Conservation (phyloP, 2,329 filamentous ascomycete genomes). For the Fusarium sp. region DNA sequence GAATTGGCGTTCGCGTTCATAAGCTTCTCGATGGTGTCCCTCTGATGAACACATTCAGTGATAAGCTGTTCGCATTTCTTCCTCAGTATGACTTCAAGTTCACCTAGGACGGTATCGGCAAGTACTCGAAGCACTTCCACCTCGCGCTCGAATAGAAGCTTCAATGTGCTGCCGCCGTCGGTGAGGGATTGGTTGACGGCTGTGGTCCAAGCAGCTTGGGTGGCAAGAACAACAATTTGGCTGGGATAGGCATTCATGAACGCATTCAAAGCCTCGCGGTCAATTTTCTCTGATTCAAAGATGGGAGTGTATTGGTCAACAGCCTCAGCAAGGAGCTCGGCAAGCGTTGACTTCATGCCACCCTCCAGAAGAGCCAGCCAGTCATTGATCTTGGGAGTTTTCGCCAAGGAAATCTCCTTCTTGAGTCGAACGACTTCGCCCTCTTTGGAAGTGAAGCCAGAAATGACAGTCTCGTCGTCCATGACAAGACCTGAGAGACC, state of each 20-base stretch:
- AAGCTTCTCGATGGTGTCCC: constrained; percentile 91
- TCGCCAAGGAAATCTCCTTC: constrained; percentile 90
- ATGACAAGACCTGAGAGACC: constrained; percentile 91
- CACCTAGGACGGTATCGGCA: constrained; percentile 88
- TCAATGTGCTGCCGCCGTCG: constrained; percentile 76
- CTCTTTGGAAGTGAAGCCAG: constrained; percentile 94
- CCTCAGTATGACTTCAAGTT: constrained; percentile 85
- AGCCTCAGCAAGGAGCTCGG: constrained; percentile 89
- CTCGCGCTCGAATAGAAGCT: constrained; percentile 81
- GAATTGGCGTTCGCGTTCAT: constrained; percentile 79
- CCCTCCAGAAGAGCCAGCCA: constrained; percentile 94
- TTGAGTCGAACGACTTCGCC: constrained; percentile 89
- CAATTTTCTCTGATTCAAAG: constrained; percentile 77
- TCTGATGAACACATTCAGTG: constrained; percentile 98
- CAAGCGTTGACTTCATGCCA: constrained; percentile 94
- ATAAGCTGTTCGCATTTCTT: constrained; percentile 99
- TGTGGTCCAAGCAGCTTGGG: constrained; percentile 93
- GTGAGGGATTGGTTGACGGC: constrained; percentile 83
- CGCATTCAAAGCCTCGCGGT: constrained; percentile 76
- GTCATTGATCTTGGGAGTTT: constrained; percentile 97
- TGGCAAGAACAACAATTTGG: constrained; percentile 94
- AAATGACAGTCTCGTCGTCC: constrained; percentile 90
- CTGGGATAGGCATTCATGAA: constrained; percentile 90
- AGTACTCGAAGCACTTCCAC: constrained; percentile 87
- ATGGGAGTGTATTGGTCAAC: constrained; percentile 84